These are phyloP conservation scores for Ceriops zippeliana DNA, from an alignment of 345 rosid species.

Conservation along the genomic window DNA sequence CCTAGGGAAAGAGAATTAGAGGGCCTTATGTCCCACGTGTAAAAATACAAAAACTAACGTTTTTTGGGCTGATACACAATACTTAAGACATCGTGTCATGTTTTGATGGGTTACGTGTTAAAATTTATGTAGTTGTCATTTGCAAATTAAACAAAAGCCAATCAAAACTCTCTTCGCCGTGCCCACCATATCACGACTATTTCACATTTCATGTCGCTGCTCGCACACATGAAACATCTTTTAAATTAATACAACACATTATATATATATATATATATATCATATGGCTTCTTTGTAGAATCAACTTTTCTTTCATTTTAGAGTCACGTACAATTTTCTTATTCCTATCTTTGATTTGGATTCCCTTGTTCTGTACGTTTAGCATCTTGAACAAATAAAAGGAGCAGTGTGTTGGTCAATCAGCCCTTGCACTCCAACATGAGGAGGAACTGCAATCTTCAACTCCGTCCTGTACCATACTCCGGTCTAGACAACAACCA, in stretches of 20 bases:
- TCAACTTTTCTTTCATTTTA: background rate
- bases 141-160: background rate
- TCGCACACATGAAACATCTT: background rate
- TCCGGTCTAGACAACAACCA: slow-evolving; percentile 7
- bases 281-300: too few relatives aligned
- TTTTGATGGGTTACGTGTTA: background rate
- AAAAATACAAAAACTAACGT: too few relatives aligned
- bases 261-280: too few relatives aligned
- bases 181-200: background rate
- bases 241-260: background rate
- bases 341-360: background rate
- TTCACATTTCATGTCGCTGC: too few relatives aligned
- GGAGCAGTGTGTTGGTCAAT: too few relatives aligned
- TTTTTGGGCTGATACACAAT: too few relatives aligned
- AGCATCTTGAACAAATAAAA: background rate
- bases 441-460: slow-evolving; percentile 46
- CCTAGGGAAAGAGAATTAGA: background rate
- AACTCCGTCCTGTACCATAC: slow-evolving; percentile 38
- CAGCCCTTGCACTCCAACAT: background rate
- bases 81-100: background rate
- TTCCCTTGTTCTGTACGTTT: background rate
- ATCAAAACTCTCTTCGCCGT: background rate
- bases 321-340: too few relatives aligned
- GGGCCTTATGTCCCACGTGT: slow-evolving; percentile 3
- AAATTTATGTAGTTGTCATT: background rate